Evolutionary conservation across 2,329 filamentous ascomycete species (phyloP), one percentile per base, ranked within the genome.

Genomic region (Stachybotrys chlorohalonatus): DNA sequence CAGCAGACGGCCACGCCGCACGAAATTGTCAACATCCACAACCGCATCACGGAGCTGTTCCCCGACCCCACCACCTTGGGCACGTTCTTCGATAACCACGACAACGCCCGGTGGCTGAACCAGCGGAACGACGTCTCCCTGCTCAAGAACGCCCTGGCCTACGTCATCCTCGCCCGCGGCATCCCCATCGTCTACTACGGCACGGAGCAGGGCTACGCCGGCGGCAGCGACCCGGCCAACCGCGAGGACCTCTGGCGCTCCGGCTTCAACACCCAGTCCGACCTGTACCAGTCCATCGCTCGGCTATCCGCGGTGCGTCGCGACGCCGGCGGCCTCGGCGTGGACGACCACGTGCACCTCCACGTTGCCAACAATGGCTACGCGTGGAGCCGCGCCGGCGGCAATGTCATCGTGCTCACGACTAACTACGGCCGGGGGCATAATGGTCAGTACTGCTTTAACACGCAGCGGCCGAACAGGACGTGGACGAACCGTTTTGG

Each of bases 131-230:
- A 86, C 62, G 65, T 75, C 7, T 68, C 79, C 2, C 73, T 84
- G 2, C 77, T 82, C 49, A 80, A 82, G 65, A 87, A 87, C 60
- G 75, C 80, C 6, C 72, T 86, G 47, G 75, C 81, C 0, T 86
- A 81, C 61, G 80, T 78, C n/a, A 75, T 87, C 32, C 75, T 87
- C 16, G 72, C 72, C 2, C 74, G 84, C 54, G 84, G 84, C 17
- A 80, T 86, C 46, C 83, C 83, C 1, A 81, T 85, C 54, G 74
- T 86, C 39, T 87, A 86, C 67, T 78, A 85, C 59, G 84, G 84
- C 31, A 81, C 84, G 57, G 84, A 87, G 66, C 84, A 87, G 62
- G 80, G 78, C 56, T 83, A 77, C 63, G 64, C 71, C 2, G 73
- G 72, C n/a, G 72, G 66, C 45, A 68, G 68, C 49, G 80, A 80